These are phyloP conservation scores for Phaffomyces thermotolerans DNA, from an alignment of 805 yeast species.

Conservation along the genomic window DNA sequence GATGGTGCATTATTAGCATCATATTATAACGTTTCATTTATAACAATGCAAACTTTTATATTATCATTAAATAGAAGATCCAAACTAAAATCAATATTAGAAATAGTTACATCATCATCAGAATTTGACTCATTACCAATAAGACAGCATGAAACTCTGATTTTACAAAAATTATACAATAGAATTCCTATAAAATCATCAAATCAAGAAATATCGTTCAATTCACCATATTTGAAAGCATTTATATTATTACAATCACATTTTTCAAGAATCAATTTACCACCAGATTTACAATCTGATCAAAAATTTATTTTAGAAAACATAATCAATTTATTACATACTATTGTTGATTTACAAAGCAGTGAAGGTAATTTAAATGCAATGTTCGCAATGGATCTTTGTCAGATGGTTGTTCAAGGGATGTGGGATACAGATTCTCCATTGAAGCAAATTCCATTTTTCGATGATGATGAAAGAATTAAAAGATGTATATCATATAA, in stretches of 20 bases:
- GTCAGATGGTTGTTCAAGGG: constrained; percentile 85
- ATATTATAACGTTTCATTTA: constrained; percentile 57
- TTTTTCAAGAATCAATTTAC: constrained; percentile 56
- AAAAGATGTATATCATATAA: constrained; percentile 45
- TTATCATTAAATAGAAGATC: constrained; percentile 46
- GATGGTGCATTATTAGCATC: constrained; percentile 73
- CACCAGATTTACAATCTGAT: constrained; percentile 57
- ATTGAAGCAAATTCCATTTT: constrained; percentile 73
- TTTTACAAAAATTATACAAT: constrained; percentile 44
- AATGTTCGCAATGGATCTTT: constrained; percentile 73
- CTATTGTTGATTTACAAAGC: constrained; percentile 68
- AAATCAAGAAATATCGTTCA: constrained; percentile 21
- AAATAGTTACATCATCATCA: constrained; percentile 54
- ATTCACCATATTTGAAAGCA: constrained; percentile 58
- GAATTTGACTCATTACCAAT: constrained; percentile 69
- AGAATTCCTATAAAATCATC: constrained; percentile 57
- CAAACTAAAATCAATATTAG: constrained; percentile 54
- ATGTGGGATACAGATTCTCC: constrained; percentile 77
- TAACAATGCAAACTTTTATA: constrained; percentile 58
- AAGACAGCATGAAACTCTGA: constrained; percentile 48
- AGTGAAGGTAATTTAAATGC: constrained; percentile 78
- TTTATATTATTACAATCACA: constrained; percentile 77
- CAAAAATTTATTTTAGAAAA: constrained; percentile 43
- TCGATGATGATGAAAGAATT: constrained; percentile 40
- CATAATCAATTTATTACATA: constrained; percentile 47